Conservation (phyloP, 1,284 basidiomycete genomes). For the Moesziomyces parantarcticus region DNA sequence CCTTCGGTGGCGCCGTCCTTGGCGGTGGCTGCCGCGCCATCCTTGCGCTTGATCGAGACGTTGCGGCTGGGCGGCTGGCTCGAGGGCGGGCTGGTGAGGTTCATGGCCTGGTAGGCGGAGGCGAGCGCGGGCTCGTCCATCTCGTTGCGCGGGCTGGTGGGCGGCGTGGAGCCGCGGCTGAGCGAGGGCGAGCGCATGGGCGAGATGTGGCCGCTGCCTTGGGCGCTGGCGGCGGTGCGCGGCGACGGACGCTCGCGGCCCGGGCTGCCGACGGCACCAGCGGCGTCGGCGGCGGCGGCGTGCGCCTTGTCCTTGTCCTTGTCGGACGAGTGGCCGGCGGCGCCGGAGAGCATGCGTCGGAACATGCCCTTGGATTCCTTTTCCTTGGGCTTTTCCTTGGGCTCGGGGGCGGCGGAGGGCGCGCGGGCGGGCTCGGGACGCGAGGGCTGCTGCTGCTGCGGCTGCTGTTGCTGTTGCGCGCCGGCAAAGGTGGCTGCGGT, state of each 20-base stretch:
- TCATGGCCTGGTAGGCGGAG: slow-evolving; percentile 47
- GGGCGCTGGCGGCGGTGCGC: slow-evolving; percentile 27
- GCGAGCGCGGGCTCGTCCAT: slow-evolving; percentile 43
- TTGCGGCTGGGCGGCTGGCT: slow-evolving; percentile 58
- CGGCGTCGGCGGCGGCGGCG: not conserved
- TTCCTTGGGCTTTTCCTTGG: slow-evolving; percentile 50
- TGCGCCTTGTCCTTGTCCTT: slow-evolving; percentile 28
- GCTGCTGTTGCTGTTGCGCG: slow-evolving; percentile 5
- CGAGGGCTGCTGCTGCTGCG: not conserved
- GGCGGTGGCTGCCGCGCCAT: slow-evolving; percentile 19
- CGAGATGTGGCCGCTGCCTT: slow-evolving; percentile 44
- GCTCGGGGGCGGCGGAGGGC: slow-evolving; percentile 15
- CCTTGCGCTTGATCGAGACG: slow-evolving; percentile 55
- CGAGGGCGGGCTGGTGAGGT: slow-evolving; percentile 43
- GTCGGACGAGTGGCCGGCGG: slow-evolving; percentile 19
- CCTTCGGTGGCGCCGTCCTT: slow-evolving; percentile 24
- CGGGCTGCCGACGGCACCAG: slow-evolving; percentile 19
- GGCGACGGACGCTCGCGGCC: slow-evolving; percentile 36
- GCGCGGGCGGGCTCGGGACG: slow-evolving; percentile 18
- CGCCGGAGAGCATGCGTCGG: slow-evolving; percentile 62
- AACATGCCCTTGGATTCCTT: slow-evolving; percentile 62
- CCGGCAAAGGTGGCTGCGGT: slow-evolving; percentile 17
- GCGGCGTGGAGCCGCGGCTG: slow-evolving; percentile 49
- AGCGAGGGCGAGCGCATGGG: slow-evolving; percentile 46
- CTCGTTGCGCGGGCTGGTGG: slow-evolving; percentile 52